These are phyloP conservation scores for Fusarium concolor DNA, from an alignment of 2,329 filamentous ascomycete species.

Conservation along the genomic window DNA sequence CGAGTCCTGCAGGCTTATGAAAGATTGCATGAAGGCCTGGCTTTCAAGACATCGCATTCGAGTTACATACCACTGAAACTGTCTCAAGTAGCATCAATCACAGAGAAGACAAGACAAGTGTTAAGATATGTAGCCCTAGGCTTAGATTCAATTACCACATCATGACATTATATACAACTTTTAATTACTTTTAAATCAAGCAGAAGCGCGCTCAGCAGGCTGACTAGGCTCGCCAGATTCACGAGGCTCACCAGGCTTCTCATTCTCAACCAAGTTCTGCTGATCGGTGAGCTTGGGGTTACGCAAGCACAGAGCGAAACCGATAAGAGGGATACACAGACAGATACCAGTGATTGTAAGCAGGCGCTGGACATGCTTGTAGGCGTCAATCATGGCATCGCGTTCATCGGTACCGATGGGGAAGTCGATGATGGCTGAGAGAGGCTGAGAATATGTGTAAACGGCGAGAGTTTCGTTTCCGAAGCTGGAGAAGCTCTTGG, in stretches of 20 bases:
- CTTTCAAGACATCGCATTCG: too few species aligned
- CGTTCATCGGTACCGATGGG: slow-evolving; percentile 59
- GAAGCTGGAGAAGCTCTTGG: slow-evolving; percentile 49
- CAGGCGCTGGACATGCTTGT: slow-evolving; percentile 60
- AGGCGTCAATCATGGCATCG: slow-evolving; percentile 56
- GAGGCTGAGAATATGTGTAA: slow-evolving; percentile 53
- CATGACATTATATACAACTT: slow-evolving; percentile 11
- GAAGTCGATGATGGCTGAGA: slow-evolving; percentile 50
- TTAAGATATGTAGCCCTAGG: slow-evolving; percentile 1
- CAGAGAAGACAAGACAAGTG: background rate
- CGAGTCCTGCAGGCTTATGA: background rate
- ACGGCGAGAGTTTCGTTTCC: slow-evolving; percentile 54
- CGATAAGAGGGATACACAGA: slow-evolving; percentile 61
- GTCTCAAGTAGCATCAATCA: background rate
- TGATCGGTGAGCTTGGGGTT: slow-evolving; percentile 60
- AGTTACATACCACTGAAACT: too few species aligned
- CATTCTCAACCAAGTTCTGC: slow-evolving; percentile 57
- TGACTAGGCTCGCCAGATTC: too few species aligned
- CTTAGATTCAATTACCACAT: slow-evolving; percentile 24
- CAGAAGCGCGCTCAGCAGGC: slow-evolving; percentile 4
- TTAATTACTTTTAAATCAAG: background rate
- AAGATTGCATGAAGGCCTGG: too few species aligned
- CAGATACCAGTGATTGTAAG: slow-evolving; percentile 62
- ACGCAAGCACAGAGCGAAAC: slow-evolving; percentile 55
- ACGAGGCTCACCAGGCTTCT: slow-evolving; percentile 39